Percentiles rank a stretch among this genome's conserved stretches.
These are phyloP conservation scores for Dichomitus squalens DNA, from an alignment of 1,284 basidiomycete genomes.

Conservation along the genomic window DNA sequence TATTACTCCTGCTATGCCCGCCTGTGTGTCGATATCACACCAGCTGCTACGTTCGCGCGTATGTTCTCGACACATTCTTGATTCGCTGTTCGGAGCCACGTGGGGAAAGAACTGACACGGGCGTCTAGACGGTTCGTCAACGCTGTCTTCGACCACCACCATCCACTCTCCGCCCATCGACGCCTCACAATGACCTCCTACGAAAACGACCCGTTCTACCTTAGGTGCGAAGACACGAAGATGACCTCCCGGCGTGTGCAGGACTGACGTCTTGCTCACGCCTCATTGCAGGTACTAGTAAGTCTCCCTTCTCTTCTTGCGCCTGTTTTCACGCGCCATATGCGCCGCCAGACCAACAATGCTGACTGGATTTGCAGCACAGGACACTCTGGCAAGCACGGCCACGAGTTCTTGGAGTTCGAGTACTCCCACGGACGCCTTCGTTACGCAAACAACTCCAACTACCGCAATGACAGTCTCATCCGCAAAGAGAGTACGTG, in stretches of 20 bases:
- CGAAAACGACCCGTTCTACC: conserved; percentile 80
- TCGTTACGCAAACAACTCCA: conserved; percentile 99
- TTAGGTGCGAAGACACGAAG: conserved; percentile 59
- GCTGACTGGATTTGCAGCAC: conserved; percentile 56
- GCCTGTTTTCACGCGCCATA: neutral
- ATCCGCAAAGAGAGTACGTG: conserved; percentile 97
- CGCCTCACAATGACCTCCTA: conserved; percentile 46
- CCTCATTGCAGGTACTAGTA: conserved; percentile 77
- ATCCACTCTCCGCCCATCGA: neutral
- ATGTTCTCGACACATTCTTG: too few species aligned
- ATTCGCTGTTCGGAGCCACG: too few species aligned
- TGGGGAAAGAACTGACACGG: too few species aligned
- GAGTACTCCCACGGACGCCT: conserved; percentile 96
- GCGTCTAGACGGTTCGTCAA: too few species aligned
- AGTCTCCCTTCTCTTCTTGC: conserved; percentile 32
- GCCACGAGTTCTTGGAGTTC: conserved; percentile 98
- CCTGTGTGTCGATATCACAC: too few species aligned
- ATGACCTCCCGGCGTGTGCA: conserved; percentile 34
- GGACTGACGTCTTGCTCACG: conserved; percentile 31
- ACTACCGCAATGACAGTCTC: conserved; percentile 96
- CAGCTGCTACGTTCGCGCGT: too few species aligned
- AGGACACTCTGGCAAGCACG: conserved; percentile 94
- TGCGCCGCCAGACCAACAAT: neutral
- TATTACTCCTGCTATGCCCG: too few species aligned
- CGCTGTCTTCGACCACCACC: conserved; percentile 3